Base-by-base conservation (phyloP, 768 basidiomycete species). In the Inosperma sp. region DNA sequence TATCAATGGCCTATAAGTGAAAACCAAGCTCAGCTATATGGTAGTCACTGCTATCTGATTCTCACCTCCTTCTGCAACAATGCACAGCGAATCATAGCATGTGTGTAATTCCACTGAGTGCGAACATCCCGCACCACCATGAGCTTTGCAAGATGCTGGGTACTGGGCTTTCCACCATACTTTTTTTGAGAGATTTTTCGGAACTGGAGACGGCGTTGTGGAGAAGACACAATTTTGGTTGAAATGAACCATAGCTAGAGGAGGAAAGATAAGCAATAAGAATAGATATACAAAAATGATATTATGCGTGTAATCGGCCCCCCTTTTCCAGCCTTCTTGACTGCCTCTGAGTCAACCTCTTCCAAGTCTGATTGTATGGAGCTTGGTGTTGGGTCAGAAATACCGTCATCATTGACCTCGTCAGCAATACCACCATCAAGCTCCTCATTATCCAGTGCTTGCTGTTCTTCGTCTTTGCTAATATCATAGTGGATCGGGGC, bases 21-120 rank as follows among this genome's bases (percentile, higher is more conserved):
- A 17, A 9, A 22, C 36, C 33, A 40, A 34, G 7, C 14, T 44
- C 7, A 12, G 14, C 30, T 21, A 13, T 25, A 8, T n/a, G 14
- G 27, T 25, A 30, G 13, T 23, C 9, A 29, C 49, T 25, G 7
- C 49, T 39, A 17, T 19, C 36, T 17, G 8, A 31, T 8, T 56
- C 59, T 19, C 41, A 68, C 69, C 44, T 70, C 49, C 43, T 52
- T 49, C 0, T 66, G 50, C 0, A 62, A 29, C 6, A 53, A 48
- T 2, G 61, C 69, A 3, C 60, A 62, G 8, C 52, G 26, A 31
- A 69, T 66, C 66, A 69, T 69, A 2, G 63, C 63, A 46, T 71
- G 63, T 13, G 66, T 71, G 22, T 58, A 70, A 48, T 70, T 68
- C 70, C 68, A 70, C 6, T 66, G 48, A 0, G 65, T 72, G 2